Percentiles rank a stretch among this genome's conserved stretches.
Evolutionary conservation across 2,329 filamentous ascomycete species (phyloP).

Genomic region (Verticillium isaacii): DNA sequence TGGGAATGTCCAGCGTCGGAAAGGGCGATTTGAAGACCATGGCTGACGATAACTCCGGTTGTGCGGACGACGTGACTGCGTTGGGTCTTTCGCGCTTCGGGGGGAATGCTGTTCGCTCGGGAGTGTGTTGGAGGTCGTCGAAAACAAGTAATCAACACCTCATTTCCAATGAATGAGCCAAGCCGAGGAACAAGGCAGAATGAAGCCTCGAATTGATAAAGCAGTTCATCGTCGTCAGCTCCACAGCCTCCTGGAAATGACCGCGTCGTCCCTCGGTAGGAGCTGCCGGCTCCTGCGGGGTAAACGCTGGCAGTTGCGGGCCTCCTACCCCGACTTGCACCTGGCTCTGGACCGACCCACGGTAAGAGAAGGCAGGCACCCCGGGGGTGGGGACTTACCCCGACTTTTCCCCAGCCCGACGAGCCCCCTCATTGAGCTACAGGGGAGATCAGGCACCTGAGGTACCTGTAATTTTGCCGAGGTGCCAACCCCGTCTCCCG

Average conservation of each 20-base stretch:
- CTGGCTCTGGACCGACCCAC: too few species aligned
- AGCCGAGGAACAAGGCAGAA: neutral
- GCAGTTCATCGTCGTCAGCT: neutral
- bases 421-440: neutral
- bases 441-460: too few species aligned
- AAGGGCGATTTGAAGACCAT: constrained; percentile 41
- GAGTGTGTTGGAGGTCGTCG: neutral
- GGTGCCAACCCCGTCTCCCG: neutral
- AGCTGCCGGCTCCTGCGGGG: neutral
- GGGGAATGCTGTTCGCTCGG: too few species aligned
- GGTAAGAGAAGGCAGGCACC: neutral
- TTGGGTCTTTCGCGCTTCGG: too few species aligned
- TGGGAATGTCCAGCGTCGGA: constrained; percentile 34
- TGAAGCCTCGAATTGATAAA: neutral
- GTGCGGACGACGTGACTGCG: too few species aligned
- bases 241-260: neutral
- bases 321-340: neutral
- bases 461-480: neutral
- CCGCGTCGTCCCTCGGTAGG: neutral
- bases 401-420: neutral
- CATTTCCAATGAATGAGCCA: neutral
- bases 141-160: too few species aligned
- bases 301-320: neutral
- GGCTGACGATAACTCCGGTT: neutral
- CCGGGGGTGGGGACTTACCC: neutral